Base-by-base conservation (phyloP, 2,329 filamentous ascomycete genomes). In the Celoporthe dispersa region DNA sequence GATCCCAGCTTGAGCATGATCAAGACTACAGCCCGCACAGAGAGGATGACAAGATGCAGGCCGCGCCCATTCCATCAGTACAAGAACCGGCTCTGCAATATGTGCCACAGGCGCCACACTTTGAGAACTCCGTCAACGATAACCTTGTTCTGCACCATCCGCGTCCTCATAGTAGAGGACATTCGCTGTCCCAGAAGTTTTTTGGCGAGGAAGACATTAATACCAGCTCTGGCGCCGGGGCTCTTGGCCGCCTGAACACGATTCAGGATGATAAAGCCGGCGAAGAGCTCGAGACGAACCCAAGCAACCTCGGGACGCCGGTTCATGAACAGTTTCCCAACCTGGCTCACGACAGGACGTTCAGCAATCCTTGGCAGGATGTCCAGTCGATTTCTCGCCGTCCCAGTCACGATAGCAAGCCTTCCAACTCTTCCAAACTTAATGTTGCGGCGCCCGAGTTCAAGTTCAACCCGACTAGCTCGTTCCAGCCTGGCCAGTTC, bases 361-460 rank as follows among this genome's bases (percentile, higher is more conserved):
- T 87, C 62, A 90, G 86, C 79, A 91, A 91, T 76, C 88, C 89
- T 14, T 92, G 90, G 90, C 84, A 84, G 35, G 86, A 90, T 64
- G 79, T 81, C 8, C 80, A 81, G 35, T 82, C 85, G 19, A 75
- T 78, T 57, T 75, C 80, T 35, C 81, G 82, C 59, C 82, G 80
- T 22, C 81, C 84, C 14, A 87, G 86, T 73, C 92, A 94, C 76
- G 86, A 84, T 25, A 91, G 90, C 77, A 93, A 91, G 75, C 84
- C 90, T 3, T 94, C 89, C 0, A 80, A 90, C 59, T 93, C 94
- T 0, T 53, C 66, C 14, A 94, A 91, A 74, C 87, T 98, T 75
- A 98, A 98, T 75, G 94, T 97, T 39, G 89, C 91, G 72, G 95
- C 95, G 0, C 92, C 94, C 62, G 93, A 96, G 76, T 98, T 98